Base-by-base conservation (phyloP, 140 eudicot species). In the Flaveria floridana region DNA sequence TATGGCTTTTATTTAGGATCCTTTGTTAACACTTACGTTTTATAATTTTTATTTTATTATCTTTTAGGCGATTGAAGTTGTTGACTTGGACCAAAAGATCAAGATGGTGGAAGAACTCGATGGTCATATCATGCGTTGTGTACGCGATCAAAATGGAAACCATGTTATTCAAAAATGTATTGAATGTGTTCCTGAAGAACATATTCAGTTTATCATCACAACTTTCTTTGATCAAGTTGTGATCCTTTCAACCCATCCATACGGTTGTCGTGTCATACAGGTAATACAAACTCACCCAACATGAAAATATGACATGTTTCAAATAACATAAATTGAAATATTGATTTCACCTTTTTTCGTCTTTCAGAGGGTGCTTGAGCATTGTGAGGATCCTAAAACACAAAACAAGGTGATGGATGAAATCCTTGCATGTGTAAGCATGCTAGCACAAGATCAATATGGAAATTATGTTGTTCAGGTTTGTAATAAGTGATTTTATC, bases 181-280 rank as follows among this genome's bases (percentile, higher is more conserved):
- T 12, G 99, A 95, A 76, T 95, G 99, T 73, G 99, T 91, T 15
- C 99, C 99, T 1, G 96, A 95, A 82, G 97, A 85, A 41, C 86
- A 89, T 42, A 91, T 95, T 76, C 96, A 95, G 69, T 95, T 95
- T 55, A 95, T 95, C 48, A 85, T 95, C 64, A 77, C 87, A 34
- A 87, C 96, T 28, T 95, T 95, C 75, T 91, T 59, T 58, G 97
- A 86, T 66, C 97, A 95, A 90, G 99, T 95, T 79, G 95, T 95
- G 52, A 88, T 89, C 67, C 96, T 95, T 23, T 91, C 97, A 42
- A 95, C 99, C 2, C 99, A 95, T 79, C 99, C 99, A 7, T 95
- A 95, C 55, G 99, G 99, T 0, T 95, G 99, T 76, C 99, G 99
- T 30, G 97, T 95, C 67, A 87, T 95, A 53, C 99, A 95, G 95